Evolutionary conservation across 371 early-diverging fungal species (phyloP), one percentile per base, ranked within the genome.

Genomic region (Apophysomyces variabilis): DNA sequence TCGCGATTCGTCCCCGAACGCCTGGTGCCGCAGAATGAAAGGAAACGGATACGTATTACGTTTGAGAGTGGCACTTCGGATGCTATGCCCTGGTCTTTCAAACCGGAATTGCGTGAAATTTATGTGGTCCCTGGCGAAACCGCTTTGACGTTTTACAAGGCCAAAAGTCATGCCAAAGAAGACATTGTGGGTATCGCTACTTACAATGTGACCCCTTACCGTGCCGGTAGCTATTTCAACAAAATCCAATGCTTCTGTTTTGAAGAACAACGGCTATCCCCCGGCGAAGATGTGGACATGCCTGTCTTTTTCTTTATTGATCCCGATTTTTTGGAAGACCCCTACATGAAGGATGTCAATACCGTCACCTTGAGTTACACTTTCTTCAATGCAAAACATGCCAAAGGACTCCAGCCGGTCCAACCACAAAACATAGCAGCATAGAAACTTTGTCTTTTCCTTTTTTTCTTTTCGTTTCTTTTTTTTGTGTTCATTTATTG

Each of bases 191-290:
- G 99, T n/a, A 91, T 99, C 64, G 93, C 96, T 1, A 99, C 98
- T 0, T 99, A 99, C 70, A 96, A 95, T 71, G 97, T 99, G 35
- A 88, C 95, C 1, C 99, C 99, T 4, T 86, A 90, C 62, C 92
- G 95, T 71, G 96, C 95, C 1, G 99, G 93, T 4, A 86, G 85
- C 14, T 93, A 97, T 63, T 97, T 98, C 68, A 99, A 98, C 89
- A 99, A 98, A 85, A 97, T 98, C 64, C 99, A 99, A 74, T 99
- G 99, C 75, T 99, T 99, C 68, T 99, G 99, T 71, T 99, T 99
- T 82, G 99, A 99, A 72, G 98, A 98, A 73, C 99, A 99, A 77
- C 92, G 89, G 76, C 79, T 99, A 61, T 85, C 78, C 39, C 92
- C 98, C 0, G 90, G 89, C 1, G 99, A 99, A 77, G 91, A 95